These are phyloP conservation scores for Coffea canephora DNA, from an alignment of 257 asterid species.

Conservation along the genomic window DNA sequence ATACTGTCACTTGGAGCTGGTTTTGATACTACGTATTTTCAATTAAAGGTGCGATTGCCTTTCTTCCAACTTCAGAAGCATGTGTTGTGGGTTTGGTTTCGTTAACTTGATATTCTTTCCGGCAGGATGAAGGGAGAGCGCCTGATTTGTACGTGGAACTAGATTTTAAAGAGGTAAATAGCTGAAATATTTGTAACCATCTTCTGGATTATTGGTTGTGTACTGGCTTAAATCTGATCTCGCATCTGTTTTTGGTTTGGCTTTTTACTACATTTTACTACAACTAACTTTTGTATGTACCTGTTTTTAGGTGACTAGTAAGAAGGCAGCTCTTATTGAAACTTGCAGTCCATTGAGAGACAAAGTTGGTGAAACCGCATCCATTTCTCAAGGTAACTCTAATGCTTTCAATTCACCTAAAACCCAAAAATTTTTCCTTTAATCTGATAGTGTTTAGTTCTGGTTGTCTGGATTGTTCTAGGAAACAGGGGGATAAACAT, in stretches of 20 bases:
- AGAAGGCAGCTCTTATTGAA: conserved; percentile 88
- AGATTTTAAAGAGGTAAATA: conserved; percentile 86
- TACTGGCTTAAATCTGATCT: conserved; percentile 1
- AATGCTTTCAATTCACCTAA: not conserved
- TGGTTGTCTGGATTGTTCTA: not conserved
- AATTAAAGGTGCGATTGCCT: conserved; percentile 68
- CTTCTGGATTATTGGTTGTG: conserved; percentile 12
- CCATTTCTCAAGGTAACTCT: conserved; percentile 67
- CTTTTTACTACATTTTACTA: not conserved
- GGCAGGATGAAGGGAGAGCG: conserved; percentile 93
- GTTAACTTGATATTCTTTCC: conserved; percentile 20
- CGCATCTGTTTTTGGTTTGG: conserved; percentile 2
- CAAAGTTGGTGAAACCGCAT: conserved; percentile 75
- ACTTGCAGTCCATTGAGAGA: conserved; percentile 57
- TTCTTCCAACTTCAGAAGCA: conserved; percentile 23
- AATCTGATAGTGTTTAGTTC: not conserved
- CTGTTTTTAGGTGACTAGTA: conserved; percentile 67
- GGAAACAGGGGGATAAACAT: not conserved
- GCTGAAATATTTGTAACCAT: not conserved
- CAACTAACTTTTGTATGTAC: not conserved
- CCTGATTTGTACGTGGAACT: conserved; percentile 83
- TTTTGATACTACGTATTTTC: conserved; percentile 88
- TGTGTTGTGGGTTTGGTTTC: not conserved
- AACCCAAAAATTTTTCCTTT: not conserved
- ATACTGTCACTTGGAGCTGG: conserved; percentile 95